Evolutionary conservation across 176 grass and related monocot species (phyloP).

Genomic region (Tuctoria greenei): DNA sequence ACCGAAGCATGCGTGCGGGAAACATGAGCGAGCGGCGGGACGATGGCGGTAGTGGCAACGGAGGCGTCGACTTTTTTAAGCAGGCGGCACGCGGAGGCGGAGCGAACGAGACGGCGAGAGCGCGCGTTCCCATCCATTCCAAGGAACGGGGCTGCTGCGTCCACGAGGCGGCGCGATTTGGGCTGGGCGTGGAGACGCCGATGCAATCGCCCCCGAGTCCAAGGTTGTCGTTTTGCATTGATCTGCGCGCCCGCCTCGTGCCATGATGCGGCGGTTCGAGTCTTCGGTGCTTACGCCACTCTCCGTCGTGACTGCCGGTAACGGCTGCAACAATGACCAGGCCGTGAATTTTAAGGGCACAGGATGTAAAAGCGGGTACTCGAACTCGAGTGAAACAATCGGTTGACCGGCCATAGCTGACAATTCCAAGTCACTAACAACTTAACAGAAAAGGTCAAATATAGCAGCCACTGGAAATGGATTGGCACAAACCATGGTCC

Average conservation of each 20-base stretch:
- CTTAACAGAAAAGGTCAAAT: background rate
- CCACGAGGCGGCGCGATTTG: background rate
- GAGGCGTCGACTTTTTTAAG: background rate
- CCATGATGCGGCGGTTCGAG: background rate
- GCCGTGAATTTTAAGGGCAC: too few species aligned
- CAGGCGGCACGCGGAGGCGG: background rate
- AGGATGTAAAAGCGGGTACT: too few species aligned
- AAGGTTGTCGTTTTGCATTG: background rate
- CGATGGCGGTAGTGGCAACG: background rate
- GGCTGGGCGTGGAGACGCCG: conserved; percentile 1
- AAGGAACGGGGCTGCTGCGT: background rate
- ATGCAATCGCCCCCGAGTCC: background rate
- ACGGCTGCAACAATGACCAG: too few species aligned
- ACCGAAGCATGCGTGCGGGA: background rate
- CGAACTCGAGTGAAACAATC: too few species aligned
- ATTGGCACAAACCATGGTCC: background rate
- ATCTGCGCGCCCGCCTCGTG: background rate
- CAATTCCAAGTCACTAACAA: background rate
- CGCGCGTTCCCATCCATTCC: conserved; percentile 4
- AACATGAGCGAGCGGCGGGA: background rate
- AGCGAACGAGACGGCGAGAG: conserved; percentile 13
- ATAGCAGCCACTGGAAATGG: background rate
- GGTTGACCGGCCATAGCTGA: too few species aligned
- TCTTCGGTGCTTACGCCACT: background rate
- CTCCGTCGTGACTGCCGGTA: too few species aligned